Conservation (phyloP, 2,329 filamentous ascomycete genomes). For the Fusarium euwallaceae region DNA sequence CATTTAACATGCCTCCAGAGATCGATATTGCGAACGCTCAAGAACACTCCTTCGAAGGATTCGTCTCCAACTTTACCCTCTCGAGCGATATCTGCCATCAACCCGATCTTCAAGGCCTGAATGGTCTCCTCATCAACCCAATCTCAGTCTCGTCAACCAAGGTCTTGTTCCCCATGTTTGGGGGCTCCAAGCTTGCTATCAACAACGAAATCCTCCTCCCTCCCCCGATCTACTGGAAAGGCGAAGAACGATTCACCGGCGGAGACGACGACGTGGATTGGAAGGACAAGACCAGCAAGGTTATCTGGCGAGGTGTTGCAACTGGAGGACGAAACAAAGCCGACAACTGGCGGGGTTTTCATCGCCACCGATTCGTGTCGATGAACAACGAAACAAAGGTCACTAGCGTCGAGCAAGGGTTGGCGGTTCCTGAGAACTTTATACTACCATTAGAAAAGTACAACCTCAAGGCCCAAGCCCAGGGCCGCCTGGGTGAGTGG, state of each 20-base stretch:
- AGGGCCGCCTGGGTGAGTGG: conserved; percentile 63
- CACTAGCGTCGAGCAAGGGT: conserved; percentile 59
- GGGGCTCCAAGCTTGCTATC: conserved; percentile 75
- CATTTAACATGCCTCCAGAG: conserved; percentile 59
- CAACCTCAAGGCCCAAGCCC: conserved; percentile 59
- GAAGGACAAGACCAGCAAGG: conserved; percentile 66
- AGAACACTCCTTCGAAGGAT: conserved; percentile 67
- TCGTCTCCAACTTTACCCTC: conserved; percentile 72
- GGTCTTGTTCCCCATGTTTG: conserved; percentile 74
- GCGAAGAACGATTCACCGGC: conserved; percentile 73
- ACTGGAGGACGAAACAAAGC: conserved; percentile 72
- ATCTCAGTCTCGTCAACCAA: conserved; percentile 69
- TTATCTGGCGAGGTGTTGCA: conserved; percentile 76
- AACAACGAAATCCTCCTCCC: conserved; percentile 80
- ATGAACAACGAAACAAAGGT: conserved; percentile 78
- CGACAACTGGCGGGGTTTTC: conserved; percentile 78
- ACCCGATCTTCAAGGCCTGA: conserved; percentile 71
- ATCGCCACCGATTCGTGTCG: conserved; percentile 80
- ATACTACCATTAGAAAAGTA: conserved; percentile 64
- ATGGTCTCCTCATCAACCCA: conserved; percentile 75
- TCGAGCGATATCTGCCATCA: conserved; percentile 75
- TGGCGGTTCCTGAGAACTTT: conserved; percentile 64
- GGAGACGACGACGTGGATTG: conserved; percentile 67
- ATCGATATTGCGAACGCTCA: conserved; percentile 61
- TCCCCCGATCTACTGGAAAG: conserved; percentile 76